Percentiles rank a stretch among this genome's conserved stretches.
Evolutionary conservation across 2,329 filamentous ascomycete species (phyloP).

Genomic region (Ophiostoma montium): DNA sequence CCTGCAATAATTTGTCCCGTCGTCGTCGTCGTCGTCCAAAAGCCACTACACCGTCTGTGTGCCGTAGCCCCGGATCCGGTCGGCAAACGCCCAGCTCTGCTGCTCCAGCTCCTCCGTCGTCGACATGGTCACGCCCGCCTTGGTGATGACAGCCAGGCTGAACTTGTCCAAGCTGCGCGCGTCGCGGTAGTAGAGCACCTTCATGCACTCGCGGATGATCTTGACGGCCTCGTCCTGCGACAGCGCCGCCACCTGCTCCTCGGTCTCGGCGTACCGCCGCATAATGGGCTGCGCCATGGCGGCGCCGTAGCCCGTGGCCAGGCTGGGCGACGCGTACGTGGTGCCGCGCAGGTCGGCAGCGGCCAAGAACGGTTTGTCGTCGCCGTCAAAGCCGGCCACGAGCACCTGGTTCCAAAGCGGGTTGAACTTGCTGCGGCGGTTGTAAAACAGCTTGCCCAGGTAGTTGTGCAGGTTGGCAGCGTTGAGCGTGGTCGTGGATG

Average conservation of each 20-base stretch:
- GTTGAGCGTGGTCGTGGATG: slow-evolving; percentile 47
- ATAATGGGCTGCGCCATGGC: slow-evolving; percentile 89
- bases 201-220: slow-evolving; percentile 86
- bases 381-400: slow-evolving; percentile 73
- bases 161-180: slow-evolving; percentile 85
- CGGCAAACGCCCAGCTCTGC: slow-evolving; percentile 97
- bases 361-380: slow-evolving; percentile 74
- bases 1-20: no score
- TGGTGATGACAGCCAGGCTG: slow-evolving; percentile 78
- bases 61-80: slow-evolving; percentile 87
- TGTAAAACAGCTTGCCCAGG: slow-evolving; percentile 90
- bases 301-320: slow-evolving; percentile 87
- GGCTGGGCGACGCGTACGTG: slow-evolving; percentile 72
- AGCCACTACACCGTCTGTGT: slow-evolving; percentile 55
- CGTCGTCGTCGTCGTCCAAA: no score
- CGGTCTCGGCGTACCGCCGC: slow-evolving; percentile 70
- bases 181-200: slow-evolving; percentile 95
- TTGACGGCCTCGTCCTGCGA: slow-evolving; percentile 66
- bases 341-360: slow-evolving; percentile 86
- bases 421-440: slow-evolving; percentile 87
- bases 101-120: slow-evolving; percentile 79
- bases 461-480: slow-evolving; percentile 96
- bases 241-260: slow-evolving; percentile 58
- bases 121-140: slow-evolving; percentile 74
- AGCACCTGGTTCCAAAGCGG: slow-evolving; percentile 95